A percentile compares a stretch with the other conserved stretches of the same genome.
Evolutionary conservation across 2,329 filamentous ascomycete species (phyloP).

Genomic region (Fusarium pseudonygamai): DNA sequence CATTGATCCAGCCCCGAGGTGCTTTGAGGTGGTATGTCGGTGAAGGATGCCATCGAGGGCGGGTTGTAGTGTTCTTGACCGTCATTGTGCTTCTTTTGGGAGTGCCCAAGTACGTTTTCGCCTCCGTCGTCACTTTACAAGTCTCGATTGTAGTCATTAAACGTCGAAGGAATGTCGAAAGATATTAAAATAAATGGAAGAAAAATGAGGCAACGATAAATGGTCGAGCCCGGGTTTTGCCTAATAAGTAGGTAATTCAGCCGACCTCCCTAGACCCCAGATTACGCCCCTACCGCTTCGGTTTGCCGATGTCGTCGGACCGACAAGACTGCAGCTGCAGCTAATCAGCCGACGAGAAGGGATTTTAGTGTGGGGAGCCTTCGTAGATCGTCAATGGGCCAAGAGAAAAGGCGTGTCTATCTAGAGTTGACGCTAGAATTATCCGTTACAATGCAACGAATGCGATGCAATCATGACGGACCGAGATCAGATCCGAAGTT

Average conservation of each 20-base stretch:
- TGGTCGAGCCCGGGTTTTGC: conserved; percentile 16
- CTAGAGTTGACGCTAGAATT: conserved; percentile 2
- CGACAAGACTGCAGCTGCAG: conserved; percentile 1
- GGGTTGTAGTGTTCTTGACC: conserved; percentile 2
- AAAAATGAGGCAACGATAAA: background rate
- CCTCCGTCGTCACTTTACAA: background rate
- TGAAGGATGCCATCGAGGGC: conserved; percentile 25
- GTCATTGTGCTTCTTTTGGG: conserved; percentile 4
- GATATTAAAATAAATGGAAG: background rate
- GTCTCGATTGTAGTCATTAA: background rate
- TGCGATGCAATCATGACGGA: background rate
- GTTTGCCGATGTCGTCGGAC: conserved; percentile 22
- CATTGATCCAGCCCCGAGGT: conserved; percentile 38
- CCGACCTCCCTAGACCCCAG: conserved; percentile 17
- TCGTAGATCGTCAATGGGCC: background rate
- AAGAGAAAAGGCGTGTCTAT: background rate
- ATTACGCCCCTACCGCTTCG: conserved; percentile 5
- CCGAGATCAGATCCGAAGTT: background rate
- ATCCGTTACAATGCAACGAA: background rate
- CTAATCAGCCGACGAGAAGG: conserved; percentile 16
- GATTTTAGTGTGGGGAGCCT: conserved; percentile 3
- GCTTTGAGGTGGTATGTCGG: conserved; percentile 39
- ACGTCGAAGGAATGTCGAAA: background rate
- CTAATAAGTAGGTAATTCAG: conserved; percentile 35
- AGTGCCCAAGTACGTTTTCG: background rate